Base-by-base conservation (phyloP, 1,284 basidiomycete species). In the Sphaerobolus stellatus region DNA sequence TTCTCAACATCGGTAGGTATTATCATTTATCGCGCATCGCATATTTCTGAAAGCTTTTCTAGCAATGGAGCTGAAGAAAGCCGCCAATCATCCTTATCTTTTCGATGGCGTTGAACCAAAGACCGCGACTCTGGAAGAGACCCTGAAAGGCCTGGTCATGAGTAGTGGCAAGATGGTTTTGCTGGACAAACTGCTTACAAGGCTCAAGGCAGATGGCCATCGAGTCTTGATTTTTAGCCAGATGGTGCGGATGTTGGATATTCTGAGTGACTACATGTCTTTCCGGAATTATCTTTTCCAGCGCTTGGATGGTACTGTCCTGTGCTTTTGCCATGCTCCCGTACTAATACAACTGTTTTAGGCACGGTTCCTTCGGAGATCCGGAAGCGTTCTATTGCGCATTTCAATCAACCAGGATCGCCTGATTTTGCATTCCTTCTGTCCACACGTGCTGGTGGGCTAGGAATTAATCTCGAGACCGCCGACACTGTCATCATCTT, bases 401-500 rank as follows among this genome's bases (percentile, higher is more conserved):
- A 88, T 64, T 90, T 88, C 75, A 90, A 90, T 64, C 79, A 86
- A 3, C 83, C 84, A 13, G 81, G 77, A 22, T 88, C 86, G 3
- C 84, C 84, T 7, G 88, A 88, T 62, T 88, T 88, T 65, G 84
- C 84, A 8, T 88, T 88, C 71, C 71, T 99, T 61, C 80, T 99
- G 9, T 98, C 94, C 14, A 99, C 97, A 14, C 86, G 97, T 59
- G 97, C 97, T 34, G 97, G 97, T 65, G 97, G 97, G 50, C 80
- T 99, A 44, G 97, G 97, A 59, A 99, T 99, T 82, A 99, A 99
- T 73, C 77, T 99, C 58, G 96, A 97, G 75, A 96, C 94, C 33
- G 96, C 96, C 11, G 88, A 99, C 72, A 99, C 96, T 1, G 96
- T 99, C 65, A 96, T 99, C 73, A 98, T 99, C 69, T 99, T 98